A percentile compares a stretch with the other conserved stretches of the same genome.
Conservation (phyloP, 2,329 filamentous ascomycete genomes). For the Endothia cerciana region DNA sequence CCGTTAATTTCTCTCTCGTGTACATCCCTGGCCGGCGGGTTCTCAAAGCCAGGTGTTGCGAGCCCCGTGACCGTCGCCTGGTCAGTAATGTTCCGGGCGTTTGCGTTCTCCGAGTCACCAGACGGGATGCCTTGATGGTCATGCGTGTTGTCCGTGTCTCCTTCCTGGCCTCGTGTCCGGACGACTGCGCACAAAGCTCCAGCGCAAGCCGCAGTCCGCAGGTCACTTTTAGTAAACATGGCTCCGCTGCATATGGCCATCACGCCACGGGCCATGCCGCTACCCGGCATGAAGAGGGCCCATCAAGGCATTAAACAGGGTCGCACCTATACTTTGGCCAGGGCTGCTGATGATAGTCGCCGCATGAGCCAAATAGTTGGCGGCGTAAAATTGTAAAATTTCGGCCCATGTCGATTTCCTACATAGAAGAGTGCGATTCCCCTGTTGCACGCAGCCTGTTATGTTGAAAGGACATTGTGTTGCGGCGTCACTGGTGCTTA, state of each 20-base stretch:
- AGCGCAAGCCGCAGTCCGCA: neutral
- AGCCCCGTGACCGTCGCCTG: too few relatives aligned
- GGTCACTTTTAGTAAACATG: neutral
- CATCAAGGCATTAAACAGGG: neutral
- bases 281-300: neutral
- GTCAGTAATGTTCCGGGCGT: too few relatives aligned
- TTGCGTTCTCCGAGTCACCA: too few relatives aligned
- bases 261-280: neutral
- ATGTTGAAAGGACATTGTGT: too few relatives aligned
- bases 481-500: too few relatives aligned
- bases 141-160: neutral
- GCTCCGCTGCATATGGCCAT: neutral
- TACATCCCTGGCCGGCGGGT: neutral
- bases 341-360: neutral
- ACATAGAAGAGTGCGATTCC: neutral
- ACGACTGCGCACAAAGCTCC: neutral
- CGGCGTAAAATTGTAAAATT: neutral
- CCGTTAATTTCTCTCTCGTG: too few relatives aligned
- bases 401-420: neutral
- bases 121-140: too few relatives aligned
- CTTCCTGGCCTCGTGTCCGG: neutral
- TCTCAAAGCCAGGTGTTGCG: neutral
- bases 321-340: neutral
- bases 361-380: neutral
- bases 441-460: too few relatives aligned